These are phyloP conservation scores for Aureococcus anophagefferens DNA, from an alignment of 108 stramenopile species.

Conservation along the genomic window DNA sequence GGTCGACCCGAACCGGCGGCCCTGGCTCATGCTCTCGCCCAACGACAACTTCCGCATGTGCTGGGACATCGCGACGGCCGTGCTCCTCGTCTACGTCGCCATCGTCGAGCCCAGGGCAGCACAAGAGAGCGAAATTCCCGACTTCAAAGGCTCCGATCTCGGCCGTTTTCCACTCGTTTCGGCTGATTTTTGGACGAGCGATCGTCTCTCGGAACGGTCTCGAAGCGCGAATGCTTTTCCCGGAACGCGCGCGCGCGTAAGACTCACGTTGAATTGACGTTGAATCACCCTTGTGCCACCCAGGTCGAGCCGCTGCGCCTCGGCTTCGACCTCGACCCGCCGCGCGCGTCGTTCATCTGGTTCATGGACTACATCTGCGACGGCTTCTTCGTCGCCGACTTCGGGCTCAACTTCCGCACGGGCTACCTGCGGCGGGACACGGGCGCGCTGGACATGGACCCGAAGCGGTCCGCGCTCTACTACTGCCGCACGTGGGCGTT, in stretches of 20 bases:
- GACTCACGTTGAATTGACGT: too few relatives aligned
- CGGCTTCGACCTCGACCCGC: slow-evolving; percentile 12
- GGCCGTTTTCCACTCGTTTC: too few relatives aligned
- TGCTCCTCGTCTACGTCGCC: slow-evolving; percentile 23
- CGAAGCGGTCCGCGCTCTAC: neutral
- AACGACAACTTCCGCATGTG: neutral
- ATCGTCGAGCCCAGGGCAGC: slow-evolving; percentile 9
- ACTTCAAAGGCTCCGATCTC: too few relatives aligned
- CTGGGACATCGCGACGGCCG: slow-evolving; percentile 5
- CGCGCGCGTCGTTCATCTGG: neutral
- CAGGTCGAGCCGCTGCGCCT: slow-evolving; percentile 10
- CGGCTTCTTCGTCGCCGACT: slow-evolving; percentile 31
- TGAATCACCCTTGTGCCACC: too few relatives aligned
- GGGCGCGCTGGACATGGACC: slow-evolving; percentile 5
- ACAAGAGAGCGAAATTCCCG: neutral
- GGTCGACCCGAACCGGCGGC: neutral
- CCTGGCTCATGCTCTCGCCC: slow-evolving; percentile 3
- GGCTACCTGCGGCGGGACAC: slow-evolving; percentile 23
- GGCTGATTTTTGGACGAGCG: too few relatives aligned
- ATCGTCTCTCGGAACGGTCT: too few relatives aligned
- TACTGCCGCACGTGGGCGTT: slow-evolving; percentile 26
- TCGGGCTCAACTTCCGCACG: slow-evolving; percentile 37
- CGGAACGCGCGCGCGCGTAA: too few relatives aligned
- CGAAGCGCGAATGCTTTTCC: too few relatives aligned
- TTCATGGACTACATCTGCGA: slow-evolving; percentile 19